Evolutionary conservation across 225 moss, liverwort and hornwort genomes (phyloP).

Genomic region (Pseudoscleropodium purum): DNA sequence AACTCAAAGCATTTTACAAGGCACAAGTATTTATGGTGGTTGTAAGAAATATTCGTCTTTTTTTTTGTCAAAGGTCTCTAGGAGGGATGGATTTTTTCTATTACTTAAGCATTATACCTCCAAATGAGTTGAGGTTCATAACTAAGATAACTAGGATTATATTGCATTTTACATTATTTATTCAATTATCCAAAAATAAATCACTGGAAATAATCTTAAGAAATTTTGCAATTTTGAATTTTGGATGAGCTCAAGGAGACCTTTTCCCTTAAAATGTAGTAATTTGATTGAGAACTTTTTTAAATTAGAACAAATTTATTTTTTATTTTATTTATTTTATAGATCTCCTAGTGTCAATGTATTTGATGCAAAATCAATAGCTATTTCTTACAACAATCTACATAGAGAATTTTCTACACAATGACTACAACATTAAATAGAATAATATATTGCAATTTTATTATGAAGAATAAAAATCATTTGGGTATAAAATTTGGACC

Average conservation of each 20-base stretch:
- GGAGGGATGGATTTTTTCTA: fast-evolving
- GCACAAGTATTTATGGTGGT: background rate
- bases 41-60: too few species aligned
- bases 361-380: background rate
- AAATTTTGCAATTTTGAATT: background rate
- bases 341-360: background rate
- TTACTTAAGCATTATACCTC: background rate
- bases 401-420: background rate
- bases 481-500: background rate
- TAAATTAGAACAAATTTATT: background rate
- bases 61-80: fast-evolving
- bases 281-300: background rate
- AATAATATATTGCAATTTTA: background rate
- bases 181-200: background rate
- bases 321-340: too few species aligned
- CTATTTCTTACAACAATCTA: background rate
- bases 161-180: background rate
- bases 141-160: background rate
- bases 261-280: background rate
- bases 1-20: background rate
- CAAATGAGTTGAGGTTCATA: background rate
- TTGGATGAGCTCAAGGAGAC: too few species aligned
- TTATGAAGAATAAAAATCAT: background rate
- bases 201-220: too few species aligned
- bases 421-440: background rate